Evolutionary conservation across 139 green algal genomes (phyloP).

Genomic region (Chlamydomonas sp.): DNA sequence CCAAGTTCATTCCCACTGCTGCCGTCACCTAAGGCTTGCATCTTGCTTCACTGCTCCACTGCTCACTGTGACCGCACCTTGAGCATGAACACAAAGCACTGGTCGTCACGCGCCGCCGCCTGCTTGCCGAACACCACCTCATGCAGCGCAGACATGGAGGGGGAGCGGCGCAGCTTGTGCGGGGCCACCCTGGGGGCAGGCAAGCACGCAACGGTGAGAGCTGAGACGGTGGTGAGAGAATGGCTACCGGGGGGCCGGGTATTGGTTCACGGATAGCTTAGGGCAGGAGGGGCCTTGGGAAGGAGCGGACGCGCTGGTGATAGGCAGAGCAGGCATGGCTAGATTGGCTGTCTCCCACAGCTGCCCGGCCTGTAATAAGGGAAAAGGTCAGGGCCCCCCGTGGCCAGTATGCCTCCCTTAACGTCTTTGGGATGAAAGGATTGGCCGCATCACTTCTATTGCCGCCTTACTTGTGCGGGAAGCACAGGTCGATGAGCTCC

Average conservation of each 20-base stretch:
- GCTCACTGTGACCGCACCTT: conserved; percentile 52
- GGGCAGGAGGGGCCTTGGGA: too few species aligned
- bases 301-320: too few species aligned
- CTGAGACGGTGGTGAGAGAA: too few species aligned
- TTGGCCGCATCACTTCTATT: background rate
- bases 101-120: conserved; percentile 55
- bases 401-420: background rate
- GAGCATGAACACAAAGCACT: conserved; percentile 82
- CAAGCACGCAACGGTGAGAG: too few species aligned
- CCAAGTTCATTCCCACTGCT: background rate
- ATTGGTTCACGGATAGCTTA: too few species aligned
- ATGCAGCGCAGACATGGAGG: conserved; percentile 74
- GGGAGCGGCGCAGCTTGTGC: conserved; percentile 72
- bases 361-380: too few species aligned
- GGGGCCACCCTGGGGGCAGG: conserved; percentile 67
- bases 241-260: too few species aligned
- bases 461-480: conserved; percentile 70
- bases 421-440: background rate
- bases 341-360: too few species aligned
- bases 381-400: too few species aligned
- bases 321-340: too few species aligned
- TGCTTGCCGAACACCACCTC: conserved; percentile 80
- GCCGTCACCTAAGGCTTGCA: background rate
- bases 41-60: background rate
- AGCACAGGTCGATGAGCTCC: conserved; percentile 83